Percentiles rank a stretch among this genome's conserved stretches.
phyloP scores from a whole-genome alignment of 805 yeast genomes.

The Nakazawaea wyomingensis region DNA sequence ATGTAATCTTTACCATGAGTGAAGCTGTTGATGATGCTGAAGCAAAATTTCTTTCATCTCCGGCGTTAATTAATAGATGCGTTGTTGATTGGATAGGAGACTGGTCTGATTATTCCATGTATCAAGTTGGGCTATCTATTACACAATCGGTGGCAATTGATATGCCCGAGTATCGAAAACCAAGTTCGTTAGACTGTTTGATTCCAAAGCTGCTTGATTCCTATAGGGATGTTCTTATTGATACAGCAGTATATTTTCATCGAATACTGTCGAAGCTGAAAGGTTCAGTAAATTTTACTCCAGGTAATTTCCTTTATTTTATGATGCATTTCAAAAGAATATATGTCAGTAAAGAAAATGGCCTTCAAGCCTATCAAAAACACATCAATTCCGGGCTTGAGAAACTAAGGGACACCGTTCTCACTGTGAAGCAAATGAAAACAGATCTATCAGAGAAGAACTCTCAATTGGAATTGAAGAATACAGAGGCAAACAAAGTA shows the following conservation, averaged over 20 bases:
- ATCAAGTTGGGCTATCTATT: conserved; percentile 39
- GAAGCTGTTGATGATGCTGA: conserved; percentile 32
- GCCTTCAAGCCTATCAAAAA: conserved; percentile 60
- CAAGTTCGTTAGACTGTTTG: conserved; percentile 20
- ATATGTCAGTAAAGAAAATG: conserved; percentile 37
- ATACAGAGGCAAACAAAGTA: conserved; percentile 63
- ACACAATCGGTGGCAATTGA: conserved; percentile 50
- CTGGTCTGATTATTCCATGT: conserved; percentile 55
- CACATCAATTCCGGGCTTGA: conserved; percentile 73
- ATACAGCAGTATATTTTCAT: conserved; percentile 45
- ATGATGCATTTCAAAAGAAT: conserved; percentile 37
- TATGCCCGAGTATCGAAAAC: conserved; percentile 32
- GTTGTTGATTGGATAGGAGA: conserved; percentile 85
- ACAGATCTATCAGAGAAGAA: conserved; percentile 49
- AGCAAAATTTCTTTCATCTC: conserved; percentile 62
- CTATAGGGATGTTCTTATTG: conserved; percentile 42
- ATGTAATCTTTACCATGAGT: conserved; percentile 74
- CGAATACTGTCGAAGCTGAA: conserved; percentile 14
- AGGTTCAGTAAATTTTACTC: conserved; percentile 27
- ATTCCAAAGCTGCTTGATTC: conserved; percentile 17
- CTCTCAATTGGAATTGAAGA: conserved; percentile 45
- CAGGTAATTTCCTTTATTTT: conserved; percentile 53
- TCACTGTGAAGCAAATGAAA: conserved; percentile 61
- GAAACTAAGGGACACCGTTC: conserved; percentile 68
- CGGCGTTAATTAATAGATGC: conserved; percentile 87